Percentiles rank a stretch among this genome's conserved stretches.
Evolutionary conservation across 768 basidiomycete species (phyloP).

Genomic region (Aureoboletus auriporus): DNA sequence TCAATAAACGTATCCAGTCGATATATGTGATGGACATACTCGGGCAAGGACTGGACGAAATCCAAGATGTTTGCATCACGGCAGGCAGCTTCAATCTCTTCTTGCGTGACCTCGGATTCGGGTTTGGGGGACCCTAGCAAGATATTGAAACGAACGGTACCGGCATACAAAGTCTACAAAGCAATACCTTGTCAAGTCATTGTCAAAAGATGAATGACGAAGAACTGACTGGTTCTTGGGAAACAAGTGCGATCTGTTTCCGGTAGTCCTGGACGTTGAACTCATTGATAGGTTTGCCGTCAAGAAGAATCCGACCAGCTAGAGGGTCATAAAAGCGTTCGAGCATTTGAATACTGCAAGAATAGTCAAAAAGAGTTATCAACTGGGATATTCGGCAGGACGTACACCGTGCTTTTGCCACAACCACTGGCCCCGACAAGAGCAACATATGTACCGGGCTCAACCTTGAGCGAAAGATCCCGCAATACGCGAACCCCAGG

Average conservation of each 20-base stretch:
- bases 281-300: slow-evolving; percentile 69
- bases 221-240: slow-evolving; percentile 59
- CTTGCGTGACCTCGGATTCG: slow-evolving; percentile 71
- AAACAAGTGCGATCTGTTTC: slow-evolving; percentile 84
- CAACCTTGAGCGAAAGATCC: slow-evolving; percentile 63
- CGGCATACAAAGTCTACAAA: slow-evolving; percentile 72
- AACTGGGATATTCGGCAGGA: neutral
- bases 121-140: slow-evolving; percentile 61
- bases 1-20: too few relatives aligned
- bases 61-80: slow-evolving; percentile 90
- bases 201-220: neutral
- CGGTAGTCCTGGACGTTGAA: slow-evolving; percentile 86
- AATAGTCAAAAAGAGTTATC: neutral
- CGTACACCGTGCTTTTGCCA: slow-evolving; percentile 78
- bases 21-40: slow-evolving; percentile 35
- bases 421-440: slow-evolving; percentile 79
- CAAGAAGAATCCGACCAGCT: slow-evolving; percentile 67
- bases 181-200: neutral
- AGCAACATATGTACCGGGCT: slow-evolving; percentile 78
- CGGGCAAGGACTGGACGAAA: slow-evolving; percentile 82
- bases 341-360: slow-evolving; percentile 65
- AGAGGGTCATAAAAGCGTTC: slow-evolving; percentile 85
- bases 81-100: slow-evolving; percentile 83
- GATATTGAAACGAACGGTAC: slow-evolving; percentile 54
- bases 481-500: slow-evolving; percentile 81